Base-by-base conservation (phyloP, 306 rosid species). In the Sechiopsis laciniata region DNA sequence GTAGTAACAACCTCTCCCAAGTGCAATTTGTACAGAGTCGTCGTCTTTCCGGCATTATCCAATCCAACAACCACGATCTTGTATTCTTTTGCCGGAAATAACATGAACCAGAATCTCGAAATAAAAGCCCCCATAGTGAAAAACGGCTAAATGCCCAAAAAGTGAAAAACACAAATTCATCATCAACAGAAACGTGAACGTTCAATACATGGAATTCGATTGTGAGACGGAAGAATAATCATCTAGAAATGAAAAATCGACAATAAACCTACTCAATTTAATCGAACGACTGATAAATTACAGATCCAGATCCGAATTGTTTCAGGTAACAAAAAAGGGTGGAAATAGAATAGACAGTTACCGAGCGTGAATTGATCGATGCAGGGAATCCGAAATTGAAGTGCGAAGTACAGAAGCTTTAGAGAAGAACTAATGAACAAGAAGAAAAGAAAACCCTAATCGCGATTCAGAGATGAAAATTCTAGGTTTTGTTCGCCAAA, bases 1-100 rank as follows among this genome's bases (percentile, higher is more conserved):
- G 98, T 94, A 15, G 97, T 94, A 74, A 94, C 98, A 62, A 94
- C 98, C 87, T 94, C 98, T 62, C 97, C 98, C 74, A 94, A 80
- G 85, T 94, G 97, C 73, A 94, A 86, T 80, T 94, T 94, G 82
- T 94, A 94, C 62, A 94, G 97, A 55, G 98, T 94, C 1, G 97
- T 94, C 19, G 98, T 94, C 82, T 94, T 94, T 46, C 97, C 99
- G 61, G 97, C 96, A 83, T 92, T 92, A 82, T 92, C 97, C 83
- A 92, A 79, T 55, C 97, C 97, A 84, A 92, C 96, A 50, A 92
- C 97, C 56, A 92, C 96, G 77, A 92, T 88, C 85, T 92, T 92
- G 74, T 92, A 92, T 81, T 92, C 97, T 72, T 89, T 90, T 0
- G 96, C 97, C 50, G 96, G 95, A 75, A 92, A 92, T 75, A 92